These are phyloP conservation scores for Trametes hirsuta DNA, from an alignment of 1,284 basidiomycete genomes.

Conservation along the genomic window DNA sequence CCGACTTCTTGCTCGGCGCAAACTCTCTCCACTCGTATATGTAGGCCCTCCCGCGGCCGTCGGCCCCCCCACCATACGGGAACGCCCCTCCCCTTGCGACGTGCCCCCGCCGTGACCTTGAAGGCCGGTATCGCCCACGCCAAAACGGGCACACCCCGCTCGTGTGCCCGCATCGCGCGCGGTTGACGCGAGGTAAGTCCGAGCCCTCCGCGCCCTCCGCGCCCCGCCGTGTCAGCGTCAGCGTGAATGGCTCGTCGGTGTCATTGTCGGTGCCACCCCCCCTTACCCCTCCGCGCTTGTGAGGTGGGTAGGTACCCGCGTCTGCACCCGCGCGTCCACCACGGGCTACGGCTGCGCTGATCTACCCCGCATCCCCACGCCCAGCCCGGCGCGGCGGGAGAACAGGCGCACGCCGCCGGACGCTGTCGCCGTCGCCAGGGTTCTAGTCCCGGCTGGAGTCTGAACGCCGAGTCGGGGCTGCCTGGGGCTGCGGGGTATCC, in stretches of 20 bases:
- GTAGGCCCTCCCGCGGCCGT: not conserved
- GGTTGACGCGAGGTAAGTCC: constrained; percentile 10
- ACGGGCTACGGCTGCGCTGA: not conserved
- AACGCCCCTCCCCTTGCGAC: not conserved
- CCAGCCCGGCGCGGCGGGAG: not conserved
- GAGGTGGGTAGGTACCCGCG: not conserved
- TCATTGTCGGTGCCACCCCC: too few species aligned
- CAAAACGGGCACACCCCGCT: not conserved
- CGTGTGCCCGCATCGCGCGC: not conserved
- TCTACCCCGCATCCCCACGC: constrained; percentile 7
- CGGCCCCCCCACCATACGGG: too few species aligned
- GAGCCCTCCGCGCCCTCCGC: not conserved
- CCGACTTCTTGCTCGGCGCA: not conserved
- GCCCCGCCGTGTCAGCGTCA: not conserved
- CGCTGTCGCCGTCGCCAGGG: not conserved
- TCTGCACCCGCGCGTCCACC: not conserved
- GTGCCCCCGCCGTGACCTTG: not conserved
- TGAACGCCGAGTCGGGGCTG: constrained; percentile 4
- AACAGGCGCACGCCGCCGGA: not conserved
- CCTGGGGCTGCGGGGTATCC: not conserved
- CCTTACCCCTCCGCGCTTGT: too few species aligned
- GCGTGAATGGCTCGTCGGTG: too few species aligned
- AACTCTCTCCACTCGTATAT: not conserved
- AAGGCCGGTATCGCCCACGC: not conserved
- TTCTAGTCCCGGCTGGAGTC: not conserved